Percentiles rank a stretch among this genome's conserved stretches.
phyloP scores from a whole-genome alignment of 2,329 filamentous ascomycete species.

The Diaporthe ilicicola region DNA sequence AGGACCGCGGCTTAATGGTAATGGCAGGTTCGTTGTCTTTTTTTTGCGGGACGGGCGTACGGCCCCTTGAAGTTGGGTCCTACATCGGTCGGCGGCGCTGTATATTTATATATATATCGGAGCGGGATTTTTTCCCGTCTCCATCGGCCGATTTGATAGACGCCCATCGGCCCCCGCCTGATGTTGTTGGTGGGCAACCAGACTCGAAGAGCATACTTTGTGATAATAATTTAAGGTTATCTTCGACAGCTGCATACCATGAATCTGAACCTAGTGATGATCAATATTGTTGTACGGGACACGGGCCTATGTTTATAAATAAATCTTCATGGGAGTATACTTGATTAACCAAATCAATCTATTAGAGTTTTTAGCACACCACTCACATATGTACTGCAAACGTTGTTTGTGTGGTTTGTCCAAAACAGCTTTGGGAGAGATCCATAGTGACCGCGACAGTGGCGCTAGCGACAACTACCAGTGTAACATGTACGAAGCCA shows the following conservation, averaged over 20 bases:
- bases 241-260: neutral
- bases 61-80: neutral
- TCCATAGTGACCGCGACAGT: too few species aligned
- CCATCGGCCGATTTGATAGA: conserved; percentile 13
- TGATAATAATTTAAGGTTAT: conserved; percentile 8
- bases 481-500: too few species aligned
- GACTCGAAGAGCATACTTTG: conserved; percentile 6
- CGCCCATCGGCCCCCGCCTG: conserved; percentile 10
- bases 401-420: too few species aligned
- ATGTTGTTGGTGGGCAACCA: neutral
- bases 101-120: neutral
- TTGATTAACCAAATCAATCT: too few species aligned
- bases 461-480: too few species aligned
- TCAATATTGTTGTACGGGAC: neutral
- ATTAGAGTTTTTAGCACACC: too few species aligned
- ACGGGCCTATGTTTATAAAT: neutral
- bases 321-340: neutral
- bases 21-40: conserved; percentile 20
- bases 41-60: neutral
- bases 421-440: too few species aligned
- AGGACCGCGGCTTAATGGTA: conserved; percentile 14
- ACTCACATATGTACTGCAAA: too few species aligned
- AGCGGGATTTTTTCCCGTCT: neutral
- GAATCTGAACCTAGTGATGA: neutral
- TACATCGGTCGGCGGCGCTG: neutral